phyloP scores from a whole-genome alignment of 164 flowering plant species.

The Magnolia kwangsiensis region DNA sequence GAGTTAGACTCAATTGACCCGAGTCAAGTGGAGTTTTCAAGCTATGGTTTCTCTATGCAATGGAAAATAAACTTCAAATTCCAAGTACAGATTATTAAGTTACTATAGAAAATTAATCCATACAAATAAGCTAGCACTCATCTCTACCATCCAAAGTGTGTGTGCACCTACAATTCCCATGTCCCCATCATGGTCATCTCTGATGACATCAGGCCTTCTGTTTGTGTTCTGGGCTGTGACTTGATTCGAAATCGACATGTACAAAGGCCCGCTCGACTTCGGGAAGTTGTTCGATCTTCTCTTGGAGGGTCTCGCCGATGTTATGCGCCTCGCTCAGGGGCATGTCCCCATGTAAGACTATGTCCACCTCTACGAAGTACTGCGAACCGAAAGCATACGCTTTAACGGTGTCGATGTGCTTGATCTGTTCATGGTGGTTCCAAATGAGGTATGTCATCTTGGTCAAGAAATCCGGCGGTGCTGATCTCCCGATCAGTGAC shows the following conservation, averaged over 20 bases:
- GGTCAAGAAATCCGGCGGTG: constrained; percentile 70
- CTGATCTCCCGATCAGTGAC: constrained; percentile 71
- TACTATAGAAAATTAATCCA: too few species aligned
- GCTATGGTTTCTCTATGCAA: too few species aligned
- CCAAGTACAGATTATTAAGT: too few species aligned
- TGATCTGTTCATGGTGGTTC: constrained; percentile 75
- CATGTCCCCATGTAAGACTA: constrained; percentile 75
- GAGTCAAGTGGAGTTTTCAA: too few species aligned
- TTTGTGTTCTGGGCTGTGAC: constrained; percentile 76
- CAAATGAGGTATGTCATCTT: constrained; percentile 74
- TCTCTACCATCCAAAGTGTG: too few species aligned
- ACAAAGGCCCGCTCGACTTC: constrained; percentile 87
- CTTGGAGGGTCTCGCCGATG: constrained; percentile 79
- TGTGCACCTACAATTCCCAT: too few species aligned
- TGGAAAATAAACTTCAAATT: too few species aligned
- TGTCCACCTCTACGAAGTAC: constrained; percentile 90
- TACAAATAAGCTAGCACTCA: too few species aligned
- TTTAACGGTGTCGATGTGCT: constrained; percentile 85
- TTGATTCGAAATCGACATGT: constrained; percentile 73
- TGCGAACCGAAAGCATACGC: constrained; percentile 76
- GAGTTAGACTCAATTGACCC: too few species aligned
- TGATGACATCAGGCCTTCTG: constrained; percentile 17
- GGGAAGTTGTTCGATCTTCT: constrained; percentile 73
- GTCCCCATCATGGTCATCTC: too few species aligned
- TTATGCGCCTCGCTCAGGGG: constrained; percentile 58